phyloP scores from a whole-genome alignment of 1,139 yeast genomes.

The Kodamaea arcana region DNA sequence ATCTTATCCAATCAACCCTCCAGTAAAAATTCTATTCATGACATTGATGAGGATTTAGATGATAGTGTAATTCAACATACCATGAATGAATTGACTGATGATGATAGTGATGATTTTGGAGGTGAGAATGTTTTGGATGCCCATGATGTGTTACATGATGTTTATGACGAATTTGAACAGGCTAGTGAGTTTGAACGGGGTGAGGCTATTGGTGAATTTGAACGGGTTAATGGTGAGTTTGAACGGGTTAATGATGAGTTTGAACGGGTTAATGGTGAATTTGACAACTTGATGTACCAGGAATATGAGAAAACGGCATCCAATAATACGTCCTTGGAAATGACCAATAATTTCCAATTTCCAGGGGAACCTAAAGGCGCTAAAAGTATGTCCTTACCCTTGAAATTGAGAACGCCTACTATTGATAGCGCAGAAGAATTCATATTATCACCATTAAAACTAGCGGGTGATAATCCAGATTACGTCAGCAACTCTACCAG shows the following conservation, averaged over 20 bases:
- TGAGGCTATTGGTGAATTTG: too few relatives aligned
- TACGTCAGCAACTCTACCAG: slow-evolving; percentile 22
- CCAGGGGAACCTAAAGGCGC: slow-evolving; percentile 20
- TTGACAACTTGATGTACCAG: too few relatives aligned
- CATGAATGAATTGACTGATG: slow-evolving; percentile 23
- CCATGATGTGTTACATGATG: too few relatives aligned
- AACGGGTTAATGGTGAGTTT: too few relatives aligned
- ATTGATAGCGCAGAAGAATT: slow-evolving; percentile 29
- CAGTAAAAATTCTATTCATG: slow-evolving; percentile 10
- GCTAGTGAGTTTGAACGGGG: too few relatives aligned
- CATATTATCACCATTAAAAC: slow-evolving; percentile 42
- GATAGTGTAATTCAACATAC: slow-evolving; percentile 19
- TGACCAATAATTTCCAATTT: slow-evolving; percentile 21
- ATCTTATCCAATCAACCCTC: slow-evolving; percentile 17
- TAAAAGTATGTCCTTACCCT: slow-evolving; percentile 37
- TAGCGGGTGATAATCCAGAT: slow-evolving; percentile 16
- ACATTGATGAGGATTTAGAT: slow-evolving; percentile 7
- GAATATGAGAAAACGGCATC: too few relatives aligned
- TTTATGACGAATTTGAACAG: too few relatives aligned
- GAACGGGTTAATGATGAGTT: too few relatives aligned
- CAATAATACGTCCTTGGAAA: not conserved
- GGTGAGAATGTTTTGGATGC: slow-evolving; percentile 9
- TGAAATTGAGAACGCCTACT: slow-evolving; percentile 20
- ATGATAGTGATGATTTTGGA: slow-evolving; percentile 15
- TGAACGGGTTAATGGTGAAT: too few relatives aligned